These are phyloP conservation scores for Leucocoprinus leucothites DNA, from an alignment of 768 basidiomycete genomes.

Conservation along the genomic window DNA sequence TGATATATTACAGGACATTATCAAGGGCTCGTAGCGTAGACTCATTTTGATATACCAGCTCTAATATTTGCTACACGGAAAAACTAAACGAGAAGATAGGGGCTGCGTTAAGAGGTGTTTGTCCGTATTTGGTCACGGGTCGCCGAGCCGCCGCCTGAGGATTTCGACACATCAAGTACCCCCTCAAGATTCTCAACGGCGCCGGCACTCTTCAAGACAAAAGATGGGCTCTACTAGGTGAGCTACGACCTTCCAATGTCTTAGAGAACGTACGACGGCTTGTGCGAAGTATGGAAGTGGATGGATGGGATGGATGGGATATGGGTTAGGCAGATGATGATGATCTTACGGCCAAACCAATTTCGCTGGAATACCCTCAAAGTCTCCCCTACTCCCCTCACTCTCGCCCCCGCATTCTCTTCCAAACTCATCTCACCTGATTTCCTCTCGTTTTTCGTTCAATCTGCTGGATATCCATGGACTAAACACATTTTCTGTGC, in stretches of 20 bases:
- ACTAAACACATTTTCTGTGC: conserved; percentile 17
- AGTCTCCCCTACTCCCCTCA: conserved; percentile 3
- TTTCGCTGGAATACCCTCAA: conserved; percentile 5
- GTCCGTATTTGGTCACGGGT: conserved; percentile 4
- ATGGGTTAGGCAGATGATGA: conserved; percentile 28
- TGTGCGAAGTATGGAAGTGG: conserved; percentile 24
- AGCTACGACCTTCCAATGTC: conserved; percentile 30
- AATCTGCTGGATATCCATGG: conserved; percentile 10
- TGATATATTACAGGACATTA: too few relatives aligned
- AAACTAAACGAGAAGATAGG: neutral
- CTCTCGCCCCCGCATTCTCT: neutral
- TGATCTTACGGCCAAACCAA: neutral
- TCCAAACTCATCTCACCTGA: neutral
- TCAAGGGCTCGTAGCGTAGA: too few relatives aligned
- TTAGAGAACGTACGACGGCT: conserved; percentile 18
- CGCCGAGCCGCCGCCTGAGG: neutral
- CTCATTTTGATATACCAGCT: too few relatives aligned
- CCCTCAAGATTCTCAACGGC: conserved; percentile 43
- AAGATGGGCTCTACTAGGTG: conserved; percentile 84
- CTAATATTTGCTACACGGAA: neutral
- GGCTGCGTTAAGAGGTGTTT: conserved; percentile 2
- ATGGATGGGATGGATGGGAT: conserved; percentile 39
- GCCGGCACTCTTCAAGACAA: conserved; percentile 44
- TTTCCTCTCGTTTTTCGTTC: neutral
- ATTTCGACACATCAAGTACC: conserved; percentile 19